Evolutionary conservation across 2,329 filamentous ascomycete species (phyloP), one percentile per base, ranked within the genome.

Genomic region (Aspergillus neotritici): DNA sequence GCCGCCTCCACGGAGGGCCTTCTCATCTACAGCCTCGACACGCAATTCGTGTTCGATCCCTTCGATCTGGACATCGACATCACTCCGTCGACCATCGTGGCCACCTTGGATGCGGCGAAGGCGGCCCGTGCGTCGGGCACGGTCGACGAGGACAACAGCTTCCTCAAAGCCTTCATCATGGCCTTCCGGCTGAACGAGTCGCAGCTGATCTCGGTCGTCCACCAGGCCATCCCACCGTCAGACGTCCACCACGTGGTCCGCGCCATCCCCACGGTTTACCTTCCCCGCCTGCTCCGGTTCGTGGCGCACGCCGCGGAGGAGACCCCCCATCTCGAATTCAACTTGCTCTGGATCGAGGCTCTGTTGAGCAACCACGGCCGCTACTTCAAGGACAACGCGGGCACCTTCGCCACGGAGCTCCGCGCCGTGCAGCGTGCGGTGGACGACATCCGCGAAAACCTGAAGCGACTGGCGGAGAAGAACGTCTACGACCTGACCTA

Each of bases 21-120:
- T 9, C 75, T 98, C 34, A 84, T 98, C 49, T 98, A 97, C 73
- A 93, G 87, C 50, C 74, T 98, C 17, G 93, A 98, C 62, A 83
- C 81, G 32, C 77, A 81, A 4, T 76, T 93, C 21, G 79, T 89
- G 48, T 98, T 98, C 61, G 93, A 98, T 61, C 93, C 93, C 0
- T 95, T 96, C 59, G 93, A 98, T 62, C 81, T 98, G 12, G 90
- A 95, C 65, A 86, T 97, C 61, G 86, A 87, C 51, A 87, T 98
- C 54, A 98, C 93, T 4, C 91, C 91, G 0, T 83, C 86, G 2
- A 89, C 84, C 7, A 93, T 90, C 3, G 75, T 96, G 1, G 65
- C 84, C 2, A 93, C 89, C 0, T 75, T 97, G 1, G 59, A 66
- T 29, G 64, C 57, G 25, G 66, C 67, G n/a, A 67, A 67, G 50